Conservation (phyloP, 2,329 filamentous ascomycete genomes). For the Pestalotiopsis sp. region DNA sequence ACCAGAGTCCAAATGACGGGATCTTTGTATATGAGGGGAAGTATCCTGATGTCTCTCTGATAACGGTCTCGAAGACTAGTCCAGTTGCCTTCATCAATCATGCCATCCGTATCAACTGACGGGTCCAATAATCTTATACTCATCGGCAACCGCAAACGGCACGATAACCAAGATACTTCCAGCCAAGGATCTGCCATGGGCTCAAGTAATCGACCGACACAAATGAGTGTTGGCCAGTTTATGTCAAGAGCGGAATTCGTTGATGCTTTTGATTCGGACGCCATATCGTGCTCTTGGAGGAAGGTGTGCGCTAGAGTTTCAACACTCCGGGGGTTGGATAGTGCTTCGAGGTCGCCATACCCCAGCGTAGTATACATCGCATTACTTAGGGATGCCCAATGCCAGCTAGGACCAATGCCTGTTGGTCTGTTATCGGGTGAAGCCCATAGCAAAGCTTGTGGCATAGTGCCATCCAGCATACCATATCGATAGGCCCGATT, state of each 20-base stretch:
- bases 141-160: neutral
- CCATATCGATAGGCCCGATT: neutral
- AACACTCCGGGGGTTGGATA: neutral
- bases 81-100: neutral
- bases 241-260: neutral
- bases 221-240: neutral
- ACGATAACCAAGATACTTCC: rapidly evolving
- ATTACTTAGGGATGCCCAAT: neutral
- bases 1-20: neutral
- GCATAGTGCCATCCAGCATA: neutral
- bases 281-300: neutral
- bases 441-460: neutral
- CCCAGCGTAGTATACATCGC: rapidly evolving
- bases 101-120: neutral
- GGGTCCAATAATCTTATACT: neutral
- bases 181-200: neutral
- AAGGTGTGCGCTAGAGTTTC: neutral
- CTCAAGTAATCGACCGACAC: neutral
- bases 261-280: neutral
- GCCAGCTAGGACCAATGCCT: neutral
- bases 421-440: neutral
- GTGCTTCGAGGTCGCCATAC: neutral
- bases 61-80: too few species aligned
- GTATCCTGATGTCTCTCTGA: neutral
- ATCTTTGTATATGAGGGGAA: neutral